Conservation (phyloP, 169 alveolate genomes). For the Ichthyophthirius multifiliis region DNA sequence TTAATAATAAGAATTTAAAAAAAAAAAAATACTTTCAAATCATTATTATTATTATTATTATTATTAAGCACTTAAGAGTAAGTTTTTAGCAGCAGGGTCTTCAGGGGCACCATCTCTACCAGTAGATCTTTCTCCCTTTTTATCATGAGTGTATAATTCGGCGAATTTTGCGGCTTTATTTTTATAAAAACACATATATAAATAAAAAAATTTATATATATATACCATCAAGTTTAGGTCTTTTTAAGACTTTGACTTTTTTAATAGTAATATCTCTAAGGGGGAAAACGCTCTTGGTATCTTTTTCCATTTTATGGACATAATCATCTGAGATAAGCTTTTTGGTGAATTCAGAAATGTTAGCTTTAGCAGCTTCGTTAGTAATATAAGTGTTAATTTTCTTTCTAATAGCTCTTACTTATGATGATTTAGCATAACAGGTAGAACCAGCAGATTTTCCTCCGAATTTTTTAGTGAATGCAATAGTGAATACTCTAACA, state of each 20-base stretch:
- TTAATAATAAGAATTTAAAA: too few relatives aligned
- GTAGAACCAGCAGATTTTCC: conserved; percentile 72
- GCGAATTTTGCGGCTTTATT: neutral
- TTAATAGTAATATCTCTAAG: conserved; percentile 67
- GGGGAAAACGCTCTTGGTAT: conserved; percentile 70
- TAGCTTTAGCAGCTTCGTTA: conserved; percentile 52
- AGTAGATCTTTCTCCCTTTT: conserved; percentile 2
- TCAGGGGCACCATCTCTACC: conserved; percentile 17
- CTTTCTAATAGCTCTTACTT: conserved; percentile 74
- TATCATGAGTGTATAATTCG: conserved; percentile 7
- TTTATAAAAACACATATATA: neutral
- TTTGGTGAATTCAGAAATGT: conserved; percentile 57
- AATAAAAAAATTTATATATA: neutral
- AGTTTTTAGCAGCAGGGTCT: neutral
- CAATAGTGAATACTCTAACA: conserved; percentile 74
- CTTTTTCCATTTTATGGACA: conserved; percentile 15
- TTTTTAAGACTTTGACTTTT: conserved; percentile 76
- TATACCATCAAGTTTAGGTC: conserved; percentile 73
- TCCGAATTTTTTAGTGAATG: conserved; percentile 65
- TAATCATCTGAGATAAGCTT: conserved; percentile 29
- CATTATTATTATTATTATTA: too few relatives aligned
- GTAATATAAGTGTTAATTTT: conserved; percentile 67
- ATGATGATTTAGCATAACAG: conserved; percentile 66
- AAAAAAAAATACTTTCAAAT: too few relatives aligned
- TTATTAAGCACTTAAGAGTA: too few relatives aligned